A percentile compares a stretch with the other conserved stretches of the same genome.
phyloP scores from a whole-genome alignment of 768 basidiomycete species.

The Russula sp. region DNA sequence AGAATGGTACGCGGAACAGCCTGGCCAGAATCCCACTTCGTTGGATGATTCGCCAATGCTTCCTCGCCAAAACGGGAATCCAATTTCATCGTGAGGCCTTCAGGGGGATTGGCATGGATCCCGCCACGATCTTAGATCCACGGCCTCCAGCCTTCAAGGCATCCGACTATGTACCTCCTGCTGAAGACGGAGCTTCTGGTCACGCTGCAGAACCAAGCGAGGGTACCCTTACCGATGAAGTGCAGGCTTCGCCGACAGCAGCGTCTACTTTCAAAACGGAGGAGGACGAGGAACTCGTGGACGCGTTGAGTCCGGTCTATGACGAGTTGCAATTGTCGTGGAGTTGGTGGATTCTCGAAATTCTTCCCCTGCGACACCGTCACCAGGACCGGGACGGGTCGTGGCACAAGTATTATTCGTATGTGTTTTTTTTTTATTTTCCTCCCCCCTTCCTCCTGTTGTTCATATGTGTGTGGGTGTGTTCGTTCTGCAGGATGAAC shows the following conservation, averaged over 20 bases:
- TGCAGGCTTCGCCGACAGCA: conserved; percentile 17
- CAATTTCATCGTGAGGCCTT: conserved; percentile 30
- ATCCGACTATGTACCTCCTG: neutral
- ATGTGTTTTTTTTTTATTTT: neutral
- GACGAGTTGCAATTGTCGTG: conserved; percentile 47
- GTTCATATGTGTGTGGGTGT: neutral
- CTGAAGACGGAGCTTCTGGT: neutral
- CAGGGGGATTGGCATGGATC: conserved; percentile 29
- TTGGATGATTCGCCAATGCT: no score
- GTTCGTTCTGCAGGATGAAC: neutral
- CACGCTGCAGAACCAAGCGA: conserved; percentile 11
- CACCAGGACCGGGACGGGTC: neutral
- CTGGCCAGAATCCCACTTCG: conserved; percentile 66
- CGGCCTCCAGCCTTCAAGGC: conserved; percentile 19
- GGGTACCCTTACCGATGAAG: conserved; percentile 17
- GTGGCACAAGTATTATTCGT: neutral
- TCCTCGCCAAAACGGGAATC: conserved; percentile 42
- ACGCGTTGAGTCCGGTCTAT: conserved; percentile 44
- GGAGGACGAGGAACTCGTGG: conserved; percentile 57
- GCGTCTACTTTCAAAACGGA: conserved; percentile 32
- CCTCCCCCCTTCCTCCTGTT: neutral
- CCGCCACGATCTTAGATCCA: conserved; percentile 21
- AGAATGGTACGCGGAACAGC: conserved; percentile 47
- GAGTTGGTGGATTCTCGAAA: conserved; percentile 64
- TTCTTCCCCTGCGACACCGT: conserved; percentile 19